Evolutionary conservation across 345 rosid species (phyloP), one percentile per base, ranked within the genome.

Genomic region (Carallia pectinifolia): DNA sequence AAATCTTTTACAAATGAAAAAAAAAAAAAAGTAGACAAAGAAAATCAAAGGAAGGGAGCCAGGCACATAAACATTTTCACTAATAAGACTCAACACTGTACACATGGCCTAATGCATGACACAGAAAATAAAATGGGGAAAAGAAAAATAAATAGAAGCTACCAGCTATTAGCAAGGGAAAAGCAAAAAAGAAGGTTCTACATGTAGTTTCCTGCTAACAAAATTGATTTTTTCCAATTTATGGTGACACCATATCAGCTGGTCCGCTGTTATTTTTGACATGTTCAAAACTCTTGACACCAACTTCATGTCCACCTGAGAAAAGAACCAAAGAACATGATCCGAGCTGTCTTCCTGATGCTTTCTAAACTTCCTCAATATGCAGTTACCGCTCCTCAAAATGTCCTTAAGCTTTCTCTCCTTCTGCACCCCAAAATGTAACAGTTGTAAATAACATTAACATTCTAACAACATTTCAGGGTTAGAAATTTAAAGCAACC

Each of bases 251-350:
- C 99, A 95, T 10, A 83, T 40, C 53, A 95, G 82, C 38, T 92
- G 99, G 15, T 95, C 97, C 0, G 76, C 77, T 0, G 92, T 85
- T 69, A 95, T 37, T 68, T 87, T 92, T 0, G 97, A 83, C 99
- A 90, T 90, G 59, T 80, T 87, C 66, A 95, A 78, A 23, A 89
- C 97, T 48, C 99, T 92, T 58, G 92, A 82, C 68, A 95, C 97
- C 48, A 95, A 74, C 74, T 77, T 90, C 95, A 91, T 82, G 71
- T 95, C 97, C 66, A 95, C 96, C 67, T 91, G 97, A n/a, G 91
- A 88, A 77, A 95, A 90, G 80, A 95, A 95, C 71, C 72, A 76
- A 50, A 89, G 88, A 9, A 82, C 96, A 68, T 86, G 89, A 33
- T 91, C 90, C 31, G 86, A 72, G 71, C 68, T 74, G 31, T 82